Percentiles rank a stretch among this genome's conserved stretches.
These are phyloP conservation scores for Trametes cubensis DNA, from an alignment of 768 basidiomycete genomes.

Conservation along the genomic window DNA sequence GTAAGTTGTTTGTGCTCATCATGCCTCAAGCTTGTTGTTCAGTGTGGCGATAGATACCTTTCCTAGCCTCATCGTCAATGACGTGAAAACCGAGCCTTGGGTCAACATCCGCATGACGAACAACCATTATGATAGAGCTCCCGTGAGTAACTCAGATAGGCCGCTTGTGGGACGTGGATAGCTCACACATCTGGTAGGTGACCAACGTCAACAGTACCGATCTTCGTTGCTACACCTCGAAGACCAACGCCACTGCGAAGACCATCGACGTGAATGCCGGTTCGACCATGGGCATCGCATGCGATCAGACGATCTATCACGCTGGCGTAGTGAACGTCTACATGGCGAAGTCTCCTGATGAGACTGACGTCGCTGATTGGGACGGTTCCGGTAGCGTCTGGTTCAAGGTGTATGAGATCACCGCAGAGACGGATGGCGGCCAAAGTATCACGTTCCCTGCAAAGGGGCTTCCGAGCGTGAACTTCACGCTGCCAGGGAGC, in stretches of 20 bases:
- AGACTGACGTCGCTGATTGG: constrained; percentile 37
- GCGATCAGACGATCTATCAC: constrained; percentile 32
- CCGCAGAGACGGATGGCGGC: constrained; percentile 30
- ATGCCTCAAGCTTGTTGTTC: background rate
- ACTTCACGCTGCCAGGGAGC: constrained; percentile 35
- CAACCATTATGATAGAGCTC: constrained; percentile 33
- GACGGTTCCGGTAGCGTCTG: constrained; percentile 42
- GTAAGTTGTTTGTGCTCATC: constrained; percentile 9
- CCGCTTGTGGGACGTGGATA: background rate
- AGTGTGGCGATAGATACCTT: constrained; percentile 31
- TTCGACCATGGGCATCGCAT: constrained; percentile 33
- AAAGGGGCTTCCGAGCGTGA: constrained; percentile 28
- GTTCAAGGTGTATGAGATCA: constrained; percentile 48
- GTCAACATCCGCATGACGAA: constrained; percentile 34
- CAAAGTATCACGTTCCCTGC: constrained; percentile 11
- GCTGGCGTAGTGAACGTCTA: constrained; percentile 35
- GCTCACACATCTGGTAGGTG: constrained; percentile 24
- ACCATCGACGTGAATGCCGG: constrained; percentile 35
- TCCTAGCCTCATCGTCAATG: constrained; percentile 33
- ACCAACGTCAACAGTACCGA: constrained; percentile 33
- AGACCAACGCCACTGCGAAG: constrained; percentile 28
- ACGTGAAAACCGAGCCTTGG: constrained; percentile 31
- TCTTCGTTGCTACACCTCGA: constrained; percentile 37
- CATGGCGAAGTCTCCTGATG: constrained; percentile 34
- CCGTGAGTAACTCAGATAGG: constrained; percentile 24